Percentiles rank a stretch among this genome's conserved stretches.
These are phyloP conservation scores for Oenanthe javanica DNA, from an alignment of 140 eudicot species.

Conservation along the genomic window DNA sequence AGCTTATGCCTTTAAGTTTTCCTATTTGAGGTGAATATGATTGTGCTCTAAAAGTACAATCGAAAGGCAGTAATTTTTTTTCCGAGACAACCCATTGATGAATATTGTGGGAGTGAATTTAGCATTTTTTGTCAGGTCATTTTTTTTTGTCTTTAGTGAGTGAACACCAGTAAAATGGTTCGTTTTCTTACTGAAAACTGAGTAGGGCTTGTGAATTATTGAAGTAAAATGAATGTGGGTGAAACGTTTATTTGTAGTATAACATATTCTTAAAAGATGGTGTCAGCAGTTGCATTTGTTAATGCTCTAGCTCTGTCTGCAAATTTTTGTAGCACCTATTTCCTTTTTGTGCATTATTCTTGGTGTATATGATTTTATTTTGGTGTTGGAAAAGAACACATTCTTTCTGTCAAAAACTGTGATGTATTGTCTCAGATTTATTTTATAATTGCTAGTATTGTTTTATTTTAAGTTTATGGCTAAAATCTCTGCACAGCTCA, in stretches of 20 bases:
- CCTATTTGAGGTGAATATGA: background rate
- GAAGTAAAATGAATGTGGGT: background rate
- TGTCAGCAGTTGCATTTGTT: background rate
- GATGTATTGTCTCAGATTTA: background rate
- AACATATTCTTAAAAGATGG: background rate
- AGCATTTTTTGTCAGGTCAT: background rate
- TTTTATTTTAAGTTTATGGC: background rate
- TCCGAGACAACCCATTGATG: background rate
- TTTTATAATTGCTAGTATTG: background rate
- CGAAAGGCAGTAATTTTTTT: background rate
- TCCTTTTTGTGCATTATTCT: background rate
- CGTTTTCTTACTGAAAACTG: background rate
- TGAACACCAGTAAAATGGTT: background rate
- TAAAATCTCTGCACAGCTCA: slow-evolving; percentile 22
- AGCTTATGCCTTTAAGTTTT: background rate
- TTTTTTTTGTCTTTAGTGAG: too few relatives aligned
- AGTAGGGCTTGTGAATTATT: background rate
- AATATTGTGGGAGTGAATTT: background rate
- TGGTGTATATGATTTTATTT: background rate
- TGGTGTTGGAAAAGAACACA: background rate
- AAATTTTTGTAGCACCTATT: background rate
- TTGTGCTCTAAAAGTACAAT: background rate
- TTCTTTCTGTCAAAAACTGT: background rate
- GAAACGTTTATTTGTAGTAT: background rate
- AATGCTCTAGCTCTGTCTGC: background rate